Conservation (phyloP, 78 protist genomes). For the Dictyostelium purpureum region DNA sequence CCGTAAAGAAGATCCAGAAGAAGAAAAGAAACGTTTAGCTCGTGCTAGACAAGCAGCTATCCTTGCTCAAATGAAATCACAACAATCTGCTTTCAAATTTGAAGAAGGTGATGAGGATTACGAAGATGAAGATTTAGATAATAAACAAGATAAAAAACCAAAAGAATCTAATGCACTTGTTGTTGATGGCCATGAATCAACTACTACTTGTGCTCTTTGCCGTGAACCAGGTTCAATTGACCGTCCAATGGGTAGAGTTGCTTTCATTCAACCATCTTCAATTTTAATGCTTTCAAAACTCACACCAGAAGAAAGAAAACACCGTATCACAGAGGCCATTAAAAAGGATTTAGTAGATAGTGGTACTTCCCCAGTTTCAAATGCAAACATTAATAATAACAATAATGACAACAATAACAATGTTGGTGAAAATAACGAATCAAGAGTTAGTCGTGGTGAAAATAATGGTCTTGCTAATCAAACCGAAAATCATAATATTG, state of each 20-base stretch:
- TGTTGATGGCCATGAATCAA: conserved; percentile 41
- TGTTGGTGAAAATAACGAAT: neutral
- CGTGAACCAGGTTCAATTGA: conserved; percentile 59
- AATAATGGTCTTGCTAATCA: no score
- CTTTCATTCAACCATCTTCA: conserved; percentile 67
- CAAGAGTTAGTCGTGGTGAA: neutral
- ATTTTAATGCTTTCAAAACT: conserved; percentile 47
- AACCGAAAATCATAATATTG: no score
- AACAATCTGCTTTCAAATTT: conserved; percentile 74
- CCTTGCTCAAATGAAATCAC: conserved; percentile 77
- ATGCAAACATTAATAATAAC: neutral
- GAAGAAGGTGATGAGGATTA: conserved; percentile 69
- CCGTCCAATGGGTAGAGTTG: conserved; percentile 76
- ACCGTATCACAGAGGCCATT: conserved; percentile 59
- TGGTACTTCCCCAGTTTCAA: neutral
- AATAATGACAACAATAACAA: neutral
- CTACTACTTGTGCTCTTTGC: conserved; percentile 60
- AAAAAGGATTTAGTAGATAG: neutral
- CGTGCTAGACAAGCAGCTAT: conserved; percentile 72
- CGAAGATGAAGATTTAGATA: conserved; percentile 26
- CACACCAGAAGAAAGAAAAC: conserved; percentile 55
- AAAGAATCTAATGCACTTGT: conserved; percentile 37
- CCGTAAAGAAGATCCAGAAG: conserved; percentile 49
- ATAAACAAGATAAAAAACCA: neutral
- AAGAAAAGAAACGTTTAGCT: conserved; percentile 58